A percentile compares a stretch with the other conserved stretches of the same genome.
phyloP scores from a whole-genome alignment of 768 basidiomycete genomes.

The Rickenella mellea region DNA sequence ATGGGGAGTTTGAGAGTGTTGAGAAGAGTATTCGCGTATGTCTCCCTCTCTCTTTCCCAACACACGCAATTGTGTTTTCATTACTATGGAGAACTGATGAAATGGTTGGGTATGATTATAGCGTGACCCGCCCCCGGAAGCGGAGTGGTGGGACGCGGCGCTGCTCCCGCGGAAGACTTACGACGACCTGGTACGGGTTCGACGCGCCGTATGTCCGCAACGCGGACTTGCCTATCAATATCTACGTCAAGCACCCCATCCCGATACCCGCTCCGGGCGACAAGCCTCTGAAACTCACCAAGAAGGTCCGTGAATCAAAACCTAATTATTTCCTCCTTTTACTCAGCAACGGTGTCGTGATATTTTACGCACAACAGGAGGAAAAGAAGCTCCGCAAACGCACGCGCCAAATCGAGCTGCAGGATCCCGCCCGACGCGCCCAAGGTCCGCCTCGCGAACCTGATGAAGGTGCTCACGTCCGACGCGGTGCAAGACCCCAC shows the following conservation, averaged over 20 bases:
- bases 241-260: conserved; percentile 95
- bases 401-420: conserved; percentile 74
- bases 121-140: conserved; percentile 79
- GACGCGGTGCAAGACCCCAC: conserved; percentile 98
- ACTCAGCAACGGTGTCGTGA: neutral
- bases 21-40: conserved; percentile 83
- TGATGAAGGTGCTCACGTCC: conserved; percentile 96
- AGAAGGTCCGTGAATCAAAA: conserved; percentile 51
- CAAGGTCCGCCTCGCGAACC: conserved; percentile 90
- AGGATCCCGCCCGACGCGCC: conserved; percentile 96
- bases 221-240: conserved; percentile 66
- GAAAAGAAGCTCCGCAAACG: conserved; percentile 97
- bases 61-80: neutral
- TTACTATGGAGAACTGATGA: no score
- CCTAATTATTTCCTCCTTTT: neutral
- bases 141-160: conserved; percentile 97
- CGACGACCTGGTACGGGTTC: conserved; percentile 56
- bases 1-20: conserved; percentile 83
- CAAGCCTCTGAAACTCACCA: conserved; percentile 87
- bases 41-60: neutral
- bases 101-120: no score
- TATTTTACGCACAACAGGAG: conserved; percentile 71
- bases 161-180: conserved; percentile 76
- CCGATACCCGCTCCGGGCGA: conserved; percentile 88
- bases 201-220: conserved; percentile 55